Evolutionary conservation across 116 monocot genomes (phyloP).

Genomic region (Trichopus zeylanicus): DNA sequence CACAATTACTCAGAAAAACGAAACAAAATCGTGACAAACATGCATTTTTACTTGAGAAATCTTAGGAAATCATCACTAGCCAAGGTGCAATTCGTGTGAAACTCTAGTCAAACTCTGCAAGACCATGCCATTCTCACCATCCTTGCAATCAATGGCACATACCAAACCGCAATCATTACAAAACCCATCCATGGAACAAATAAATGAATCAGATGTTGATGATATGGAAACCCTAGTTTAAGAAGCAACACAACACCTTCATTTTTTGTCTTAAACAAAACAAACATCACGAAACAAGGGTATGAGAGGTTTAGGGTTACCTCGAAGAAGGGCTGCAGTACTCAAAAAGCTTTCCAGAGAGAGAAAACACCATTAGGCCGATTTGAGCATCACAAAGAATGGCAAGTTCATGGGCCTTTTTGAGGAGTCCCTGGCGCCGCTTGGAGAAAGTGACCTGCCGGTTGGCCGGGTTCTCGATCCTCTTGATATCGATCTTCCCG

Average conservation of each 20-base stretch:
- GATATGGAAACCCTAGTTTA: too few species aligned
- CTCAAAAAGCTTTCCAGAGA: constrained; percentile 25
- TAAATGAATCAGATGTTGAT: not conserved
- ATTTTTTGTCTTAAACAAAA: too few species aligned
- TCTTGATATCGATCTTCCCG: constrained; percentile 42
- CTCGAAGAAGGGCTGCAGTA: constrained; percentile 16
- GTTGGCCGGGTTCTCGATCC: constrained; percentile 27
- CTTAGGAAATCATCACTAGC: too few species aligned
- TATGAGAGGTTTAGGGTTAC: not conserved
- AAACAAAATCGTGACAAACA: too few species aligned
- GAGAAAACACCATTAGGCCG: constrained; percentile 26
- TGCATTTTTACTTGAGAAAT: too few species aligned
- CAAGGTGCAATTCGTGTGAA: not conserved
- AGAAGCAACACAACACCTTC: not conserved
- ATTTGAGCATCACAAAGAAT: constrained; percentile 24
- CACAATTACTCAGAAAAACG: too few species aligned
- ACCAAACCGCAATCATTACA: not conserved
- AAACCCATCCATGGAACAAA: constrained; percentile 3
- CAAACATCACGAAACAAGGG: not conserved
- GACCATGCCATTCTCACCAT: not conserved
- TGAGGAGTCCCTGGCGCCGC: constrained; percentile 22
- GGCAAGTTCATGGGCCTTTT: constrained; percentile 30
- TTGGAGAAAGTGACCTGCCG: constrained; percentile 25
- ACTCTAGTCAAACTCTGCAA: not conserved
- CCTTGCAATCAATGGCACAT: not conserved